Evolutionary conservation across 306 rosid genomes (phyloP).

Genomic region (Argentina anserina): DNA sequence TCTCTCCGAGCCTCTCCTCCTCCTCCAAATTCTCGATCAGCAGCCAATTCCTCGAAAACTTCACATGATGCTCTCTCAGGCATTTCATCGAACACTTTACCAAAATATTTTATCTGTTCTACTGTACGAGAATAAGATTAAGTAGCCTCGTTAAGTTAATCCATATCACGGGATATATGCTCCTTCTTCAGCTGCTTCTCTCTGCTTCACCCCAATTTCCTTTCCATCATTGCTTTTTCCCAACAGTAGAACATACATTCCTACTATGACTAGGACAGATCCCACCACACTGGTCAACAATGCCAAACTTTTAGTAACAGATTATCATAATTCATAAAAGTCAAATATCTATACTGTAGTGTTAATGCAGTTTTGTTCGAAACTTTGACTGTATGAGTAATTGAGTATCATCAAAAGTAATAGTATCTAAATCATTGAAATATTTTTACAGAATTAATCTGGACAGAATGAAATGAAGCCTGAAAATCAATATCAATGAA

Average conservation of each 20-base stretch:
- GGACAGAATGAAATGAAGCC: background rate
- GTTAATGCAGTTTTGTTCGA: too few relatives aligned
- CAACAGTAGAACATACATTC: constrained; percentile 80
- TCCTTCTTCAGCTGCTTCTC: constrained; percentile 38
- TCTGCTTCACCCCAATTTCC: constrained; percentile 30
- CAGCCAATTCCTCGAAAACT: constrained; percentile 48
- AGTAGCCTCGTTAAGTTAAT: too few relatives aligned
- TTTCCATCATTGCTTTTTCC: constrained; percentile 55
- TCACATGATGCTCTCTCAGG: constrained; percentile 45
- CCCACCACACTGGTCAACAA: constrained; percentile 62
- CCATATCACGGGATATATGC: constrained; percentile 21
- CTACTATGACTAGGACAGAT: constrained; percentile 61
- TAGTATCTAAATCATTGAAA: too few relatives aligned
- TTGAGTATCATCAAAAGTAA: background rate
- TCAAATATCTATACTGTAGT: background rate
- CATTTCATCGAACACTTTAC: background rate
- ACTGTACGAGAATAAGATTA: background rate
- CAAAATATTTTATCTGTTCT: background rate
- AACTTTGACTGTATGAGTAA: too few relatives aligned
- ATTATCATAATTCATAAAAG: background rate
- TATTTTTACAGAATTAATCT: background rate
- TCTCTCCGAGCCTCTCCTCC: constrained; percentile 47
- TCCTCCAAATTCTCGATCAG: constrained; percentile 54
- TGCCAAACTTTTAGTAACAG: constrained; percentile 21
- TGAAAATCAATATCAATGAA: too few relatives aligned